Evolutionary conservation across 306 rosid species (phyloP).

Genomic region (Citrullus amarus): DNA sequence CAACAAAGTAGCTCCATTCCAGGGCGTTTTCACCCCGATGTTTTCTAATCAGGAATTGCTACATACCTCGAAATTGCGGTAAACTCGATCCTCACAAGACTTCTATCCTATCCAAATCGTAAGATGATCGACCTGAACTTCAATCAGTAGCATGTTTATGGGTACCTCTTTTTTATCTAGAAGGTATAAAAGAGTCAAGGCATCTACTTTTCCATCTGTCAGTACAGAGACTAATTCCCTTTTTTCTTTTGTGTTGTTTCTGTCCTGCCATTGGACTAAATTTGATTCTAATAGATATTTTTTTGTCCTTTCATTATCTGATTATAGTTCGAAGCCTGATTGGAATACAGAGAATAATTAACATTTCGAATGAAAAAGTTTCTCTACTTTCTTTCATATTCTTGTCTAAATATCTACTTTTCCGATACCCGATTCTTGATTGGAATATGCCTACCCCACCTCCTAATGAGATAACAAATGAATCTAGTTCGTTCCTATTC

Average conservation of each 20-base stretch:
- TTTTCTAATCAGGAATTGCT: slow-evolving; percentile 27
- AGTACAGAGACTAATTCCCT: neutral
- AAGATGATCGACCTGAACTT: neutral
- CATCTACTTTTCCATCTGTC: neutral
- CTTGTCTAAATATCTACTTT: neutral
- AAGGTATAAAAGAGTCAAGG: neutral
- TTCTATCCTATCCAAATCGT: neutral
- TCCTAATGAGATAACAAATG: neutral
- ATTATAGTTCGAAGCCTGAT: slow-evolving; percentile 4
- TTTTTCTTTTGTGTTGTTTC: neutral
- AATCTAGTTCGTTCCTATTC: neutral
- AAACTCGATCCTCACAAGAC: neutral
- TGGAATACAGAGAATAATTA: neutral
- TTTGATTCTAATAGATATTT: slow-evolving; percentile 7
- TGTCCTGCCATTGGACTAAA: neutral
- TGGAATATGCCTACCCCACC: neutral
- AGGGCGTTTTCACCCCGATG: slow-evolving; percentile 74
- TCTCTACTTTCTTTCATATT: neutral
- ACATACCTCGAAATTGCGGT: neutral
- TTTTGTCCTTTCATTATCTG: neutral
- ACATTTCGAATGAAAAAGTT: neutral
- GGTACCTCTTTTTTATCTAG: neutral
- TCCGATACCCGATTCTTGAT: neutral
- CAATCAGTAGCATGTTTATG: neutral
- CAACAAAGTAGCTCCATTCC: slow-evolving; percentile 76